These are phyloP conservation scores for Herpetomonas samuelpessoai DNA, from an alignment of 208 protist species.

Conservation along the genomic window DNA sequence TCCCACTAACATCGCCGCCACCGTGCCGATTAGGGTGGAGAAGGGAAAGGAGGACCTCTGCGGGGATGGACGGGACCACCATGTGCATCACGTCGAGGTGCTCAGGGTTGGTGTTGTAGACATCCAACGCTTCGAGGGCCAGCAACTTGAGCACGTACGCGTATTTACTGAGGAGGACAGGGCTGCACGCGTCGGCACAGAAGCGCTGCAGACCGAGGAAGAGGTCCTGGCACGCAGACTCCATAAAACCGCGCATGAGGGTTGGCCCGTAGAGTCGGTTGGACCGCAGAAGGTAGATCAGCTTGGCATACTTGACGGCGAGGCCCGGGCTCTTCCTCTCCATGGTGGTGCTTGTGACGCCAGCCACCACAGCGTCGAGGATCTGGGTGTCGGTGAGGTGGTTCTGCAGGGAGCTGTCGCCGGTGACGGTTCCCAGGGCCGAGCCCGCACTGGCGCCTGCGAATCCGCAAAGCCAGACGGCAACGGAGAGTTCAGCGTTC, in stretches of 20 bases:
- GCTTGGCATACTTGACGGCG: slow-evolving; percentile 79
- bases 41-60: slow-evolving; percentile 44
- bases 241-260: slow-evolving; percentile 48
- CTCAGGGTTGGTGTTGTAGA: slow-evolving; percentile 27
- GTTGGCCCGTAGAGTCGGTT: slow-evolving; percentile 53
- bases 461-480: slow-evolving; percentile 58
- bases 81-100: slow-evolving; percentile 29
- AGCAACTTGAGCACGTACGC: slow-evolving; percentile 84
- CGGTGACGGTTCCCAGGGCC: neutral
- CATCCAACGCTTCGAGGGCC: slow-evolving; percentile 61
- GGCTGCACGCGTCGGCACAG: slow-evolving; percentile 35
- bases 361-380: slow-evolving; percentile 61
- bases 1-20: neutral
- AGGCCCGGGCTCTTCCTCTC: slow-evolving; percentile 50
- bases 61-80: slow-evolving; percentile 38
- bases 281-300: slow-evolving; percentile 67
- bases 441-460: slow-evolving; percentile 25
- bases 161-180: slow-evolving; percentile 80
- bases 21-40: slow-evolving; percentile 25
- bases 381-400: slow-evolving; percentile 27
- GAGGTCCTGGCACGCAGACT: slow-evolving; percentile 48
- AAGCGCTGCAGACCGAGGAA: slow-evolving; percentile 66
- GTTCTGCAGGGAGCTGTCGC: slow-evolving; percentile 11
- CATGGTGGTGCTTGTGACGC: slow-evolving; percentile 39
- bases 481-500: slow-evolving; percentile 35